Evolutionary conservation across 352 stramenopile genomes (phyloP).

Genomic region (Pythium rishiriense): DNA sequence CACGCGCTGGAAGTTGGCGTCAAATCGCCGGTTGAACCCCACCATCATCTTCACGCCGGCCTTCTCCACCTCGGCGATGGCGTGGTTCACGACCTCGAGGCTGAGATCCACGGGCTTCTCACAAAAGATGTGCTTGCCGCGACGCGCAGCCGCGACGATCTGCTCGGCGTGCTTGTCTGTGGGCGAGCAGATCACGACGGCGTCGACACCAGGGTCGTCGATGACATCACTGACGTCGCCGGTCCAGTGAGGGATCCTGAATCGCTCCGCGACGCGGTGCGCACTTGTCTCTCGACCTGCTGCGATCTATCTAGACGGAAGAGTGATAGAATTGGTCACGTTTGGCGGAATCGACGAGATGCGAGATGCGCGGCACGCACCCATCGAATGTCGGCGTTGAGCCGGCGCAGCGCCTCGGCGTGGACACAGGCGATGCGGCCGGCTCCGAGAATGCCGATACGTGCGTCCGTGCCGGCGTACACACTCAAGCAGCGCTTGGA

Average conservation of each 20-base stretch:
- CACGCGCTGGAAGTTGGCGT: slow-evolving; percentile 93
- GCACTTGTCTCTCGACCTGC: slow-evolving; percentile 29
- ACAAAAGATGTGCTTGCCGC: slow-evolving; percentile 95
- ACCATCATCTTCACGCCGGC: slow-evolving; percentile 95
- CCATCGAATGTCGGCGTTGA: slow-evolving; percentile 45
- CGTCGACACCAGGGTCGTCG: slow-evolving; percentile 91
- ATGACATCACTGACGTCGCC: slow-evolving; percentile 91
- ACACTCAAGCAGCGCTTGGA: neutral
- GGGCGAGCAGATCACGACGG: slow-evolving; percentile 96
- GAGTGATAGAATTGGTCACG: too few relatives aligned
- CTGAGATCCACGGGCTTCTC: slow-evolving; percentile 96
- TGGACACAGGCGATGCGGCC: slow-evolving; percentile 73
- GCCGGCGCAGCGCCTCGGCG: slow-evolving; percentile 46
- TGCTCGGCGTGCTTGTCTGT: slow-evolving; percentile 93
- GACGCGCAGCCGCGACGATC: slow-evolving; percentile 91
- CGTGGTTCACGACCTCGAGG: slow-evolving; percentile 61
- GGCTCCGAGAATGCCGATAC: slow-evolving; percentile 68
- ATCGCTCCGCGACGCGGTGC: slow-evolving; percentile 39
- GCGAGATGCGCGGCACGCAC: slow-evolving; percentile 32
- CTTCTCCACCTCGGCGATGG: slow-evolving; percentile 44
- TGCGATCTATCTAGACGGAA: slow-evolving; percentile 34
- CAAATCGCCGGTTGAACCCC: slow-evolving; percentile 92
- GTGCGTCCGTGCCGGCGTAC: slow-evolving; percentile 24
- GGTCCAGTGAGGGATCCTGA: slow-evolving; percentile 63
- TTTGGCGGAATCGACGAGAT: too few relatives aligned